phyloP scores from a whole-genome alignment of 805 yeast species.

The Myxozyma nipponensis region DNA sequence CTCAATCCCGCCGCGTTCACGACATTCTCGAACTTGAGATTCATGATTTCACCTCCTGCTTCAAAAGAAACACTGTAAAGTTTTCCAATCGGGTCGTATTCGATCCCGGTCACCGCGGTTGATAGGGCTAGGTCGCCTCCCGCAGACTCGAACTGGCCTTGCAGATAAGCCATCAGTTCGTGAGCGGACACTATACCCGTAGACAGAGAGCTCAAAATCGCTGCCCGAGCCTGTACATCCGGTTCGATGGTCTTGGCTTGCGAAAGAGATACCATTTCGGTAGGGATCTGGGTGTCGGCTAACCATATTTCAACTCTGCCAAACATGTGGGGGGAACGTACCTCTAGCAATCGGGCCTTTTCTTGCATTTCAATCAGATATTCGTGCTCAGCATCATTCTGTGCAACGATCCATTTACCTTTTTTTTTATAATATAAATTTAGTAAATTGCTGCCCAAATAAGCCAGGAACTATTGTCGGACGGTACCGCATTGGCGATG shows the following conservation, averaged over 20 bases:
- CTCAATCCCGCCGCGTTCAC: constrained; percentile 77
- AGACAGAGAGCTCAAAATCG: constrained; percentile 67
- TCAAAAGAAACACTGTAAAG: constrained; percentile 31
- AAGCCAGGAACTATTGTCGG: constrained; percentile 1
- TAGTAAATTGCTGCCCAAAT: no score
- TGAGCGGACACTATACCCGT: constrained; percentile 87
- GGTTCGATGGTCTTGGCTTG: constrained; percentile 58
- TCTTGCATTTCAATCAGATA: constrained; percentile 52
- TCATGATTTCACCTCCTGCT: constrained; percentile 36
- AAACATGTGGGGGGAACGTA: constrained; percentile 2
- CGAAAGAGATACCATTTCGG: constrained; percentile 49
- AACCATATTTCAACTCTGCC: background rate
- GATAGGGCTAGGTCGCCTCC: constrained; percentile 64
- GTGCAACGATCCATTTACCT: constrained; percentile 79
- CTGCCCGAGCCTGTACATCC: constrained; percentile 56
- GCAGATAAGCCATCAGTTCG: constrained; percentile 59
- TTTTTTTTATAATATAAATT: background rate
- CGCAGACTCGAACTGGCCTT: constrained; percentile 50
- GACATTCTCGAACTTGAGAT: constrained; percentile 52
- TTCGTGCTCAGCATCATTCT: constrained; percentile 57
- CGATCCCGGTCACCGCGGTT: constrained; percentile 51
- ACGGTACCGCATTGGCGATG: constrained; percentile 57
- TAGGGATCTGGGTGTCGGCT: constrained; percentile 41
- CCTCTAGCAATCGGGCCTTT: constrained; percentile 50
- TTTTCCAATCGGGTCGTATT: constrained; percentile 14